Evolutionary conservation across 2,329 filamentous ascomycete species (phyloP).

Genomic region (Fusarium nisikadoi): DNA sequence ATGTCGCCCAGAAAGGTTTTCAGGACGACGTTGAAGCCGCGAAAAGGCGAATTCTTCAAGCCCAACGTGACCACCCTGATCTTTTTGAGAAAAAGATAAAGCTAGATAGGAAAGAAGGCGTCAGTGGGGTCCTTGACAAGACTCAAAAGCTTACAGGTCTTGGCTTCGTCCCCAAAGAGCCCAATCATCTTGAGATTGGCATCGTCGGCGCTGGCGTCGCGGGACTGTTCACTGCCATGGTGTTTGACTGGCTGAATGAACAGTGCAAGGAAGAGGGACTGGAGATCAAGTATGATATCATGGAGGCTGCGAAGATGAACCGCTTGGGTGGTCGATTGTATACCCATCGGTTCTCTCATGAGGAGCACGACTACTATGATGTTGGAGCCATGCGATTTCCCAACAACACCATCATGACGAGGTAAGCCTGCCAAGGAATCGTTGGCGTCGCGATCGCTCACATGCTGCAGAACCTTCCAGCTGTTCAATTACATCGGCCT

Average conservation of each 20-base stretch:
- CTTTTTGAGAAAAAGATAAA: neutral
- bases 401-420: constrained; percentile 43
- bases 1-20: constrained; percentile 13
- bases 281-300: constrained; percentile 51
- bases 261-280: constrained; percentile 2
- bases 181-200: neutral
- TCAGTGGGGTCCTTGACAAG: neutral
- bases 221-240: constrained; percentile 10
- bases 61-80: neutral
- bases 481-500: constrained; percentile 34
- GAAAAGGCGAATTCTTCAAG: neutral
- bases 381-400: constrained; percentile 56
- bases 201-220: constrained; percentile 18
- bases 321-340: constrained; percentile 52
- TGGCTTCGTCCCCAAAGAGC: neutral
- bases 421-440: neutral
- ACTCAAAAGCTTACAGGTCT: neutral
- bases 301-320: constrained; percentile 46
- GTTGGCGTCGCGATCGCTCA: neutral
- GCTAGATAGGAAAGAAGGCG: neutral
- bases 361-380: constrained; percentile 44
- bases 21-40: constrained; percentile 15
- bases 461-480: constrained; percentile 21
- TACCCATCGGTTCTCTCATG: constrained; percentile 47
- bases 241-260: constrained; percentile 24